Conservation (phyloP, 2,329 filamentous ascomycete genomes). For the Hirsutella minnesotensis region DNA sequence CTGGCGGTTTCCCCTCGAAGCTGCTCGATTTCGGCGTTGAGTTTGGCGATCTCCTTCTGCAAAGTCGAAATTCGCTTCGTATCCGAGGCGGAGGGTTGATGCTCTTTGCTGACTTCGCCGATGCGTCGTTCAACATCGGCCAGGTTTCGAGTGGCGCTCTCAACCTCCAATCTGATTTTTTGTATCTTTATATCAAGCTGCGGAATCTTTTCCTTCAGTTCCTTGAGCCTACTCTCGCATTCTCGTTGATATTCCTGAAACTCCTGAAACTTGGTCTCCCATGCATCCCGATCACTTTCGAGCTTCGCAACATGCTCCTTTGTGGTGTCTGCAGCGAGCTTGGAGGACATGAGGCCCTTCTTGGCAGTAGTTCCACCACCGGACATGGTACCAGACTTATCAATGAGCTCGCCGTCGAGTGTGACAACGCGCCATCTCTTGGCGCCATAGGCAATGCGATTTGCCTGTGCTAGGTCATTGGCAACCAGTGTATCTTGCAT, state of each 20-base stretch:
- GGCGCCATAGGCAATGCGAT: constrained; percentile 90
- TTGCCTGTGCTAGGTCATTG: constrained; percentile 85
- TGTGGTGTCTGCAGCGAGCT: constrained; percentile 73
- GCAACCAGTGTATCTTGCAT: constrained; percentile 93
- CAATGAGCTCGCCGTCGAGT: constrained; percentile 86
- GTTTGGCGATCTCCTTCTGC: constrained; percentile 63
- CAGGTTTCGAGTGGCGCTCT: constrained; percentile 75
- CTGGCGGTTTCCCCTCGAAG: constrained; percentile 77
- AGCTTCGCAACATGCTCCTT: constrained; percentile 84
- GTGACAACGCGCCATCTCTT: constrained; percentile 95
- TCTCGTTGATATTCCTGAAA: constrained; percentile 79
- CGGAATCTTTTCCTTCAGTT: constrained; percentile 68
- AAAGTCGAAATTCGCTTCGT: constrained; percentile 60
- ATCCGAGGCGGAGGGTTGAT: constrained; percentile 71
- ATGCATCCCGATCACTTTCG: constrained; percentile 72
- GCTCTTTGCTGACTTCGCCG: constrained; percentile 70
- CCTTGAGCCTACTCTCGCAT: constrained; percentile 60
- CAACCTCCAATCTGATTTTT: constrained; percentile 79
- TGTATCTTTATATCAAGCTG: constrained; percentile 81
- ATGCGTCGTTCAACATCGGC: constrained; percentile 74
- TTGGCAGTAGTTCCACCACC: constrained; percentile 87
- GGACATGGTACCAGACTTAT: constrained; percentile 97
- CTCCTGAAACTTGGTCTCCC: constrained; percentile 72
- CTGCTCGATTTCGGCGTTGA: constrained; percentile 68
- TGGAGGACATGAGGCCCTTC: constrained; percentile 92